Evolutionary conservation across 2,329 filamentous ascomycete species (phyloP), one percentile per base, ranked within the genome.

Genomic region (Tolypocladium amazonense): DNA sequence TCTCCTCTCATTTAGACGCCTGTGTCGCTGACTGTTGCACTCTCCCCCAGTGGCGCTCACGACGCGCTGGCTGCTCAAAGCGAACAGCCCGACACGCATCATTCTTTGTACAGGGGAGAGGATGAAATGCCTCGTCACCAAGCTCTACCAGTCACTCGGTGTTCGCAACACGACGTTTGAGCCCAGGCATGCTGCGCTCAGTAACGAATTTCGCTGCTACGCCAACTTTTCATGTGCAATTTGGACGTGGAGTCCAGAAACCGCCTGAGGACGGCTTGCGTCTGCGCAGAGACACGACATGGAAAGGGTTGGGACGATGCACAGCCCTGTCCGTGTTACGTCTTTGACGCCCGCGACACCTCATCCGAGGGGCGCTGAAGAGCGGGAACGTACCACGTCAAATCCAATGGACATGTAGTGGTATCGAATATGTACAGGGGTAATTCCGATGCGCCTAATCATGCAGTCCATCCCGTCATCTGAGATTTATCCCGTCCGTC

Each of bases 181-280:
- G 66, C 85, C 87, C 4, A 76, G 79, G 63, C 90, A 93, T 68
- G 79, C 82, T n/a, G 83, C 84, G 0, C 73, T 94, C 61, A 89
- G 88, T 72, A 94, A 94, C 68, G 88, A 91, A 72, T 94, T 92
- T 70, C 81, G 83, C 68, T 92, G 88, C 71, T 93, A 90, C 68
- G 84, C 89, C 30, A 92, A 90, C 68, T 92, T 90, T 68, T 86
- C 90, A 70, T 83, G 85, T 66, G 74, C 74, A 8, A 72, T 71
- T 5, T 84, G 82, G 80, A 73, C 69, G 52, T 82, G 74, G 73
- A 59, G 62, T 59, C 59, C 59, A 54, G 63, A 67, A 6, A 30
- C 30, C 15, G 11, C 53, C 33, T 55, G 35, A 55, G 1, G 35
- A 37, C 35, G 7, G 23, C 20, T 18, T 2, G n/a, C 27, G 47